Evolutionary conservation across 306 rosid species (phyloP).

Genomic region (Sechiopsis laciniata): DNA sequence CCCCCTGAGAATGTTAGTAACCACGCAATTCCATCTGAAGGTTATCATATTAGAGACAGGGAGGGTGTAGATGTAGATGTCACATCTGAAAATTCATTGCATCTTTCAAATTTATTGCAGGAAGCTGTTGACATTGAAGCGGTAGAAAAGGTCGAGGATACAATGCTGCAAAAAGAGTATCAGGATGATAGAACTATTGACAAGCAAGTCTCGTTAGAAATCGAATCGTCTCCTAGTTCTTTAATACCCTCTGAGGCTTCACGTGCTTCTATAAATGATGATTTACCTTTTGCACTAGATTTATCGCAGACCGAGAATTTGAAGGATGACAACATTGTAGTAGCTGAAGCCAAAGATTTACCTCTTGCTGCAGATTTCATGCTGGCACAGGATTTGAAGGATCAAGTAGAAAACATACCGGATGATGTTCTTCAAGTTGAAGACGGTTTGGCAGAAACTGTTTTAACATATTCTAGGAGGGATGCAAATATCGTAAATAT

Average conservation of each 20-base stretch:
- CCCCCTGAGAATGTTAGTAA: conserved; percentile 31
- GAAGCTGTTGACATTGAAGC: conserved; percentile 33
- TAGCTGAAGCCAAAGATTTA: conserved; percentile 25
- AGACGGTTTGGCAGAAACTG: conserved; percentile 34
- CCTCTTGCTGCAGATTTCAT: conserved; percentile 28
- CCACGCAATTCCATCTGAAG: conserved; percentile 31
- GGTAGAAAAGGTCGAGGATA: conserved; percentile 27
- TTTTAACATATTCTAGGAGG: conserved; percentile 25
- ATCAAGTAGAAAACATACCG: conserved; percentile 27
- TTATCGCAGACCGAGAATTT: conserved; percentile 22
- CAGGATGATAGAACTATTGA: conserved; percentile 29
- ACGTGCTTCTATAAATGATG: conserved; percentile 29
- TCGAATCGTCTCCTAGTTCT: conserved; percentile 27
- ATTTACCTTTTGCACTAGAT: conserved; percentile 30
- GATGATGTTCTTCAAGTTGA: conserved; percentile 32
- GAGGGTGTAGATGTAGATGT: conserved; percentile 32
- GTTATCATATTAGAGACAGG: conserved; percentile 30
- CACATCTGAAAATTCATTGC: conserved; percentile 31
- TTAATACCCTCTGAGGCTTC: conserved; percentile 24
- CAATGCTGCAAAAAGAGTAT: conserved; percentile 33
- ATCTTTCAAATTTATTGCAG: conserved; percentile 35
- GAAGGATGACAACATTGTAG: conserved; percentile 26
- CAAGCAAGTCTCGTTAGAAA: conserved; percentile 37
- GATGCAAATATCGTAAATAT: conserved; percentile 32
- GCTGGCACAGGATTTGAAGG: conserved; percentile 27